Base-by-base conservation (phyloP, 2,329 filamentous ascomycete genomes). In the Herpotrichia juniperi region DNA sequence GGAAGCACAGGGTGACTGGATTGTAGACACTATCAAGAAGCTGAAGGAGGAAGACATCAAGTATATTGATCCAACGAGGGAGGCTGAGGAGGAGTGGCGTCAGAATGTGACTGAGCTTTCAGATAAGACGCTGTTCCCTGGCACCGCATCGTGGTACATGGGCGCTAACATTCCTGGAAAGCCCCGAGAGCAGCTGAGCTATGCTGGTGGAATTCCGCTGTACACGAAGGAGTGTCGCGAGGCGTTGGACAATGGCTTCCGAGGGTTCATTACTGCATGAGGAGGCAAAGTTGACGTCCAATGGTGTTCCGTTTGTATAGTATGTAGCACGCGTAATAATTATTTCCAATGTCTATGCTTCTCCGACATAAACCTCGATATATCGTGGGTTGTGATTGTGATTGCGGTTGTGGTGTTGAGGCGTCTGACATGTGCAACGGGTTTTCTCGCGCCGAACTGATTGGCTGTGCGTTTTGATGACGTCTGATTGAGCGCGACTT, bases 101-200 rank as follows among this genome's bases (percentile, higher is more conserved):
- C 59, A 66, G 46, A 68, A 63, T 62, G 70, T 79, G 39, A 73
- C 71, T 22, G 66, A 76, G 61, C 37, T 78, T 17, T 73, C 69
- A 19, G 72, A 76, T 30, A 70, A 72, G 60, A 78, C 75, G 3
- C 56, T 79, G 19, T 74, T 78, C 57, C 74, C 75, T 7, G 66
- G 67, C 22, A 73, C 74, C 0, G 71, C 74, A 22, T 70, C 66
- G 6, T 78, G 75, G 76, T 79, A 79, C 45, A 76, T 74, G 73
- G 72, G 73, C 6, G 74, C 73, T 11, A 80, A 79, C 39, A 68
- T 80, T 9, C 76, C 77, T 1, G 78, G 78, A 11, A 79, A 78
- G 66, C 64, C 71, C 10, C 67, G 73, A 14, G 77, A 79, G 63
- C 76, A 77, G 50, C 61, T 79, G 43, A 78, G 73, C 42, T 79